Conservation (phyloP, 2,329 filamentous ascomycete species). For the Hirsutella minnesotensis region DNA sequence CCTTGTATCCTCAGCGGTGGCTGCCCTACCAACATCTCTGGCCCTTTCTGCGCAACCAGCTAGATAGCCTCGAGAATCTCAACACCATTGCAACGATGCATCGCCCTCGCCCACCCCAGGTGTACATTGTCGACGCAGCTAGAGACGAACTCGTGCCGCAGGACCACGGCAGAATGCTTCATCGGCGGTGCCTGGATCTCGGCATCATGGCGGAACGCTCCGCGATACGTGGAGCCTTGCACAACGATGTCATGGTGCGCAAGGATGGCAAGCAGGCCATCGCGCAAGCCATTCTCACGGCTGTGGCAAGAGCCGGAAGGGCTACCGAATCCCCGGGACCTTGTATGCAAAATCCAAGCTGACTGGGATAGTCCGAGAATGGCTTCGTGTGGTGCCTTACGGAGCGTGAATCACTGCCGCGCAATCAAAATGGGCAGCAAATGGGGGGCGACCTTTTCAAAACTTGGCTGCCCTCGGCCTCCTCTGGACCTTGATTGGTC, state of each 20-base stretch:
- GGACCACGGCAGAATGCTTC: constrained; percentile 33
- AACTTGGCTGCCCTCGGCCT: too few relatives aligned
- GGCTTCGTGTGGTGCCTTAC: too few relatives aligned
- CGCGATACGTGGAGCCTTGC: constrained; percentile 36
- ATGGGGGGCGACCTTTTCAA: too few relatives aligned
- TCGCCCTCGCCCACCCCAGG: constrained; percentile 16
- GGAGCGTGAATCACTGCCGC: too few relatives aligned
- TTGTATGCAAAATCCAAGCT: neutral
- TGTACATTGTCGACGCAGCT: constrained; percentile 43
- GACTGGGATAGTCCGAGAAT: neutral
- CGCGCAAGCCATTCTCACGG: constrained; percentile 26
- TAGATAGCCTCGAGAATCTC: constrained; percentile 43
- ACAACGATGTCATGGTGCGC: constrained; percentile 42
- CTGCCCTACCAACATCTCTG: constrained; percentile 65
- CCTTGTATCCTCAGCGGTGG: constrained; percentile 69
- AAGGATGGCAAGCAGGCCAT: constrained; percentile 31
- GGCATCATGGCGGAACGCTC: constrained; percentile 32
- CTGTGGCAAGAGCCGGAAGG: constrained; percentile 7
- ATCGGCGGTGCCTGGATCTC: constrained; percentile 34
- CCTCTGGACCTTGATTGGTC: too few relatives aligned
- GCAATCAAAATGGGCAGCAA: too few relatives aligned
- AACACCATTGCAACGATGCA: constrained; percentile 23
- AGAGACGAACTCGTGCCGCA: constrained; percentile 47
- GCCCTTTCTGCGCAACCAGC: constrained; percentile 57
- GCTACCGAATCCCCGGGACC: neutral